Evolutionary conservation across 2,329 filamentous ascomycete species (phyloP).

Genomic region (Fonsecaea nubica): DNA sequence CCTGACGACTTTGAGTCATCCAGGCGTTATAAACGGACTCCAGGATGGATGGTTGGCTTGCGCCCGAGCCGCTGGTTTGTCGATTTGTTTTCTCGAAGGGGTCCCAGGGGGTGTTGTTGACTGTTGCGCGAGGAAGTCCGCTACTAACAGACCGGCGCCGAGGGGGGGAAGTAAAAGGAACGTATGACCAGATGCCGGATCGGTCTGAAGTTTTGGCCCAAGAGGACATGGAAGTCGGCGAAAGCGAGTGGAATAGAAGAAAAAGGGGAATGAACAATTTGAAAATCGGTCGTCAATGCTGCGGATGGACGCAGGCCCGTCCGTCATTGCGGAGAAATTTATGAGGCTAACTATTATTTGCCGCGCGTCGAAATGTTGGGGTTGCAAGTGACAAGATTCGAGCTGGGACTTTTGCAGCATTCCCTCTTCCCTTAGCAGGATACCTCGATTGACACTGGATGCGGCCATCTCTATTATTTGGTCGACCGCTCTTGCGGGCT

Average conservation of each 20-base stretch:
- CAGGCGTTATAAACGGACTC: conserved; percentile 54
- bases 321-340: neutral
- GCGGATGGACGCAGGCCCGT: neutral
- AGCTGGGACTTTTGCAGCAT: neutral
- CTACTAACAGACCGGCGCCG: conserved; percentile 61
- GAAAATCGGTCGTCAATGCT: neutral
- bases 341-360: neutral
- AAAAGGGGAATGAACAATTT: conserved; percentile 6
- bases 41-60: conserved; percentile 47
- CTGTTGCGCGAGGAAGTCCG: conserved; percentile 47
- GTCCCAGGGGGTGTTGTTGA: conserved; percentile 44
- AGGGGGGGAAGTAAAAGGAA: conserved; percentile 52
- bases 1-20: conserved; percentile 68
- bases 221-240: conserved; percentile 57
- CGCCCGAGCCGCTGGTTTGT: conserved; percentile 41
- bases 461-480: conserved; percentile 20
- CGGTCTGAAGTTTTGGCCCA: conserved; percentile 58
- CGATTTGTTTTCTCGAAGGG: conserved; percentile 56
- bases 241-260: conserved; percentile 11
- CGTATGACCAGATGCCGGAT: conserved; percentile 61
- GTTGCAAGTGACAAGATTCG: neutral
- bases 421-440: neutral
- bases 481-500: conserved; percentile 26
- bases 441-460: conserved; percentile 19
- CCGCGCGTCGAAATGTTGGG: neutral